Evolutionary conservation across 2,329 filamentous ascomycete genomes (phyloP).

Genomic region (Samsoniella hepiali): DNA sequence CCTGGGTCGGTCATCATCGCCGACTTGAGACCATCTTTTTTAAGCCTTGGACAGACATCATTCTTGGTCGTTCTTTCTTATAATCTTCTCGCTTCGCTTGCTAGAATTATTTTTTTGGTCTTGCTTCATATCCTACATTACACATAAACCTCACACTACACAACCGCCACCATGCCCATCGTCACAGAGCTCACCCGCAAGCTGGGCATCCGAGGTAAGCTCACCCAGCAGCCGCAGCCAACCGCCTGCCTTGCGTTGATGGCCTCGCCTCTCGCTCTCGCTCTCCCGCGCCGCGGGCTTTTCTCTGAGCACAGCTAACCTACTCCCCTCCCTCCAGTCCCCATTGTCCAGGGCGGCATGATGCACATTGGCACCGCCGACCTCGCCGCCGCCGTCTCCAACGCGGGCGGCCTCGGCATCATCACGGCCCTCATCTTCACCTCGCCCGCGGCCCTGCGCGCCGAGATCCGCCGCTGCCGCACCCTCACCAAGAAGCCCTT

Average conservation of each 20-base stretch:
- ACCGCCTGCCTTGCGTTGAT: too few relatives aligned
- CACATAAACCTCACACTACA: not conserved
- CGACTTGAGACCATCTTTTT: not conserved
- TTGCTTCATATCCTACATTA: not conserved
- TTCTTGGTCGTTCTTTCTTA: not conserved
- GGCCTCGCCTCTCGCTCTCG: too few relatives aligned
- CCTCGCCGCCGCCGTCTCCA: conserved; percentile 71
- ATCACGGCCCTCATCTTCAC: conserved; percentile 90
- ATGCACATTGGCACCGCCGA: conserved; percentile 82
- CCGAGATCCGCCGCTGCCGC: conserved; percentile 85
- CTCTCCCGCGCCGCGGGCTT: too few relatives aligned
- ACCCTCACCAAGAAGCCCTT: conserved; percentile 78
- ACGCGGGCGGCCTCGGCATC: conserved; percentile 79
- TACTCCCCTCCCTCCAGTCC: conserved; percentile 48
- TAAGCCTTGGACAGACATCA: not conserved
- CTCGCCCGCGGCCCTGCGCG: conserved; percentile 83
- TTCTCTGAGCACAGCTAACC: not conserved
- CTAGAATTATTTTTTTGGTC: not conserved
- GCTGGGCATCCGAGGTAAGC: conserved; percentile 52
- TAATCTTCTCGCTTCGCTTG: not conserved
- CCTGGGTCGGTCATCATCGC: conserved; percentile 9
- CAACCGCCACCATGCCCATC: conserved; percentile 48
- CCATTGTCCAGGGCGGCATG: conserved; percentile 84
- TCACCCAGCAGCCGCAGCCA: not conserved
- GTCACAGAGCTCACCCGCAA: conserved; percentile 55